Evolutionary conservation across 179 eudicot species (phyloP).

Genomic region (Patellifolia procumbens): DNA sequence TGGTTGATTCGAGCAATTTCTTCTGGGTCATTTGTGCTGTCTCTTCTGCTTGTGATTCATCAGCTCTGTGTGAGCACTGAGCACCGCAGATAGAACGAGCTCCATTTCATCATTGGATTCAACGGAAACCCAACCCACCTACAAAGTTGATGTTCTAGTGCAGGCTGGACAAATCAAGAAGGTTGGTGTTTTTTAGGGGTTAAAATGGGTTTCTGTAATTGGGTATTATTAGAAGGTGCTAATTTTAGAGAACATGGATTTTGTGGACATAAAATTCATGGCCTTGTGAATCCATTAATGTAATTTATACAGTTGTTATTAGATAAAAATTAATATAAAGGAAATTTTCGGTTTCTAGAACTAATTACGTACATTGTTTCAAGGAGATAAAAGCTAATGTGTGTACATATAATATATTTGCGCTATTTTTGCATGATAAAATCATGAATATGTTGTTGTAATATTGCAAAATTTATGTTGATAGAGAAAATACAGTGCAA

Average conservation of each 20-base stretch:
- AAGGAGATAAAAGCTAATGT: too few relatives aligned
- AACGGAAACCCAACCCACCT: constrained; percentile 10
- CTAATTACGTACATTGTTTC: too few relatives aligned
- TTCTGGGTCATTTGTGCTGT: background rate
- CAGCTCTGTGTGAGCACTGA: constrained; percentile 4
- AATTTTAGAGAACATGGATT: constrained; percentile 36
- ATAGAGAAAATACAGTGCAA: constrained; percentile 25
- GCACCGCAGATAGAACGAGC: background rate
- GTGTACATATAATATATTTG: background rate
- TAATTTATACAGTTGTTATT: constrained; percentile 23
- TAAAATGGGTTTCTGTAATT: constrained; percentile 23
- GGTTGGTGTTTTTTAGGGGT: constrained; percentile 13
- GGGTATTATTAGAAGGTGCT: constrained; percentile 30
- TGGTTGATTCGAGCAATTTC: constrained; percentile 20
- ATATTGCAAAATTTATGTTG: constrained; percentile 11
- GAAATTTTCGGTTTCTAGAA: background rate
- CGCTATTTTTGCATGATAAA: background rate
- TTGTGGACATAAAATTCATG: constrained; percentile 31
- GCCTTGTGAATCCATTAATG: constrained; percentile 35
- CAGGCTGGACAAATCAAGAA: background rate
- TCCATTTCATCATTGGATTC: constrained; percentile 20
- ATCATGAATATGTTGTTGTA: background rate
- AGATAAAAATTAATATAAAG: constrained; percentile 26
- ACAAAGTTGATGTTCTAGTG: background rate
- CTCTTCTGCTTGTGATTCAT: background rate